These are phyloP conservation scores for Hypericum androsaemum DNA, from an alignment of 345 rosid genomes.

Conservation along the genomic window DNA sequence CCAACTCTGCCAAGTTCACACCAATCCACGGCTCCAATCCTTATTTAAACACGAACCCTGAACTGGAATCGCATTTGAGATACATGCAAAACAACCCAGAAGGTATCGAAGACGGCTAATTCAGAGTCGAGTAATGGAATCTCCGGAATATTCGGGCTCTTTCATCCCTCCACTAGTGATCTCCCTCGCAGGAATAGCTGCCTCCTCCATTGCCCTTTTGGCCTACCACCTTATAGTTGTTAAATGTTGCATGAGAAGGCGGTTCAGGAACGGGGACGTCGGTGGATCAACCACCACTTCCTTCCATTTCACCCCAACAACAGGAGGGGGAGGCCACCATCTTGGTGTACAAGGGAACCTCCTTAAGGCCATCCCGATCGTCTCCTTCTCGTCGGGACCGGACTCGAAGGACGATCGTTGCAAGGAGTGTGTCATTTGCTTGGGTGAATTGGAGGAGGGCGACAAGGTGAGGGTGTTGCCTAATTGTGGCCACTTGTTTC, in stretches of 20 bases:
- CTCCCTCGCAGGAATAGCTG: conserved; percentile 26
- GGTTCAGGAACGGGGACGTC: background rate
- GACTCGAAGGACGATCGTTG: conserved; percentile 10
- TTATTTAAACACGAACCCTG: too few species aligned
- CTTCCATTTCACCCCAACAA: background rate
- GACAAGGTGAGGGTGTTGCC: conserved; percentile 54
- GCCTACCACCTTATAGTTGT: conserved; percentile 29
- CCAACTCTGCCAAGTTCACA: too few species aligned
- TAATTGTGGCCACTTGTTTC: conserved; percentile 60
- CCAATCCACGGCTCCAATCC: too few species aligned
- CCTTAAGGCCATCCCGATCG: conserved; percentile 31
- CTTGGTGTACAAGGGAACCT: conserved; percentile 26
- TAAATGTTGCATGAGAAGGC: conserved; percentile 17
- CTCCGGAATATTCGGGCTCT: background rate
- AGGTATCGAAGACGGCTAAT: too few species aligned
- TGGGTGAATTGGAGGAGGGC: conserved; percentile 39
- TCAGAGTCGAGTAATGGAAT: too few species aligned
- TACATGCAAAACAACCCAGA: too few species aligned
- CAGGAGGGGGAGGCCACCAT: background rate
- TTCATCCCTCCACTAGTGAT: conserved; percentile 29
- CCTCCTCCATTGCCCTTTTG: conserved; percentile 15
- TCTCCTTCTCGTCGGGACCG: background rate
- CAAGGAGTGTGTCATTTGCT: conserved; percentile 42
- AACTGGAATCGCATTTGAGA: too few species aligned
- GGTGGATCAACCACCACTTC: background rate